A percentile compares a stretch with the other conserved stretches of the same genome.
These are phyloP conservation scores for Colletotrichum truncatum DNA, from an alignment of 2,329 filamentous ascomycete species.

Conservation along the genomic window DNA sequence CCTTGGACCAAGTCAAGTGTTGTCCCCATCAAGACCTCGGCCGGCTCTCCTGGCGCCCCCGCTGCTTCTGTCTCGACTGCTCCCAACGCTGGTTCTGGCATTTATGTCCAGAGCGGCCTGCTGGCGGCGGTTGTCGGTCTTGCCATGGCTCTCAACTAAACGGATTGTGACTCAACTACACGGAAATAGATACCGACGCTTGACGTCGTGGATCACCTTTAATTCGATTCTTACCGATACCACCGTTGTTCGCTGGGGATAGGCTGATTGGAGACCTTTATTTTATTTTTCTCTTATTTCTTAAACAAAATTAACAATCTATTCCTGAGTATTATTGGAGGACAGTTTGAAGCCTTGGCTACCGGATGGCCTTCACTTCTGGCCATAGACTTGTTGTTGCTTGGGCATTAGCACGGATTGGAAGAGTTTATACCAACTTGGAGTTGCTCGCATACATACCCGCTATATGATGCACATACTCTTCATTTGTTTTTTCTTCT, in stretches of 20 bases:
- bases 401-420: conserved; percentile 5
- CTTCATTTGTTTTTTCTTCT: too few species aligned
- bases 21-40: conserved; percentile 31
- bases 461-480: conserved; percentile 28
- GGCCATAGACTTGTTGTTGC: conserved; percentile 18
- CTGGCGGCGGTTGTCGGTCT: conserved; percentile 49
- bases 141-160: conserved; percentile 44
- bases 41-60: conserved; percentile 31
- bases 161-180: conserved; percentile 34
- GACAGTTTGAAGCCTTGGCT: conserved; percentile 22
- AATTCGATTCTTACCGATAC: conserved; percentile 29
- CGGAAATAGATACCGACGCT: neutral
- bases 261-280: conserved; percentile 36
- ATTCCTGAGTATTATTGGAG: neutral
- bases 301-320: neutral
- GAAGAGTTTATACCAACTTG: conserved; percentile 24
- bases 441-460: conserved; percentile 22
- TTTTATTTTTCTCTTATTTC: too few species aligned
- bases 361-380: conserved; percentile 31
- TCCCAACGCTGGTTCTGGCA: conserved; percentile 42
- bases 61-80: conserved; percentile 33
- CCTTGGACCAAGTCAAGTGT: conserved; percentile 36
- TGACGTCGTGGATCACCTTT: conserved; percentile 15
- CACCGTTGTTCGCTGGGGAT: conserved; percentile 37
- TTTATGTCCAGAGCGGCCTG: conserved; percentile 50